These are phyloP conservation scores for Xylariaceae sp. DNA, from an alignment of 2,329 filamentous ascomycete genomes.

Conservation along the genomic window DNA sequence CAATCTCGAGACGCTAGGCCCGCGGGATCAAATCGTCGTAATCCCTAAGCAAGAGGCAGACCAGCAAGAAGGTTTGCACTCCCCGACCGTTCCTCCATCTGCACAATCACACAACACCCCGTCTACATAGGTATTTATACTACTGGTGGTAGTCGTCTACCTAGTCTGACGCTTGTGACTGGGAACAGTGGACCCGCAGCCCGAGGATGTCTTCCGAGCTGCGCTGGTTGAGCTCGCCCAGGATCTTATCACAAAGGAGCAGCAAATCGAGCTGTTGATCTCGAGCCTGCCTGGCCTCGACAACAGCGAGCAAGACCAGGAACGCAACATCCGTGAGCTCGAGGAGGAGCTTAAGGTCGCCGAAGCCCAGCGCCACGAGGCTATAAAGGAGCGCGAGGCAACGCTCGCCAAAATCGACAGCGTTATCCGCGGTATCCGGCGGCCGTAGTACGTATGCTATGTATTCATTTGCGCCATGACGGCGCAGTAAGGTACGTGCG, in stretches of 20 bases:
- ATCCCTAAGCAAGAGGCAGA: conserved; percentile 49
- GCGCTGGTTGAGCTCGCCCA: conserved; percentile 69
- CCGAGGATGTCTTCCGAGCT: conserved; percentile 60
- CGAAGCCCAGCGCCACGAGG: conserved; percentile 59
- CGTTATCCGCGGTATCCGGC: conserved; percentile 50
- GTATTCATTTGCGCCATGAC: neutral
- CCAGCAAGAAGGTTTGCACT: conserved; percentile 46
- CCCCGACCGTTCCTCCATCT: no score
- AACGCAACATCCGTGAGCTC: conserved; percentile 60
- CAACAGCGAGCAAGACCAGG: conserved; percentile 73
- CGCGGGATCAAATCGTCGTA: conserved; percentile 56
- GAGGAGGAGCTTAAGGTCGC: conserved; percentile 62
- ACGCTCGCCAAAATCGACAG: conserved; percentile 57
- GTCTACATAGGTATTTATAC: neutral
- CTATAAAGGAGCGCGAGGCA: conserved; percentile 59
- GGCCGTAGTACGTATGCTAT: conserved; percentile 44
- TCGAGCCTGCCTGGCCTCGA: conserved; percentile 71
- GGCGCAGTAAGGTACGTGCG: neutral
- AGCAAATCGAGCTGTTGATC: conserved; percentile 77
- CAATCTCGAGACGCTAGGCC: conserved; percentile 56
- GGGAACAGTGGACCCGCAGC: conserved; percentile 54
- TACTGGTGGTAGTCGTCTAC: neutral
- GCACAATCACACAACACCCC: neutral
- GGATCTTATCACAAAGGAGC: conserved; percentile 74
- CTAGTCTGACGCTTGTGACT: conserved; percentile 3